Evolutionary conservation across 2,329 filamentous ascomycete species (phyloP).

Genomic region (Exophiala alcalophila): DNA sequence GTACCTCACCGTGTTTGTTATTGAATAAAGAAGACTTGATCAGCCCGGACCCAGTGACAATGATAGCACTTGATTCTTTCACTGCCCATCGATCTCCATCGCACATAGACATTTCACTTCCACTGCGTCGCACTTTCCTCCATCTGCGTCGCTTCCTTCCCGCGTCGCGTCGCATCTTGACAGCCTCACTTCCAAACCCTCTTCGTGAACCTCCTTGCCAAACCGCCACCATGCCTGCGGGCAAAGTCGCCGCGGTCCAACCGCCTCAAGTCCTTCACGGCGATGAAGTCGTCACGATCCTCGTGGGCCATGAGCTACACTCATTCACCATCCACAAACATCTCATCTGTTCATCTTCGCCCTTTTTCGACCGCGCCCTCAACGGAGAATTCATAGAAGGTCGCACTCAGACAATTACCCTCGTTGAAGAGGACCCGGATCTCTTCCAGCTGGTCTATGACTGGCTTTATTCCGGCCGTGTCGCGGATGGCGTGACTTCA

Average conservation of each 20-base stretch:
- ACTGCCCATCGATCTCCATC: too few relatives aligned
- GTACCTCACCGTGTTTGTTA: too few relatives aligned
- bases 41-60: too few relatives aligned
- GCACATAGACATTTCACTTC: too few relatives aligned
- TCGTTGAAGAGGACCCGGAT: conserved; percentile 50
- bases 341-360: conserved; percentile 11
- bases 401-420: conserved; percentile 44
- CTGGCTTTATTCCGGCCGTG: conserved; percentile 47
- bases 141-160: neutral
- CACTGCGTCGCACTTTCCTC: neutral
- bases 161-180: neutral
- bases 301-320: conserved; percentile 10
- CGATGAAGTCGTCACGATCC: conserved; percentile 6
- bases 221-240: conserved; percentile 2
- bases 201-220: neutral
- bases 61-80: too few relatives aligned
- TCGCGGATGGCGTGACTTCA: conserved; percentile 2
- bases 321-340: conserved; percentile 16
- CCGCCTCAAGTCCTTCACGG: conserved; percentile 13
- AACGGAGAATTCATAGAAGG: conserved; percentile 13
- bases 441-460: conserved; percentile 56
- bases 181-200: neutral
- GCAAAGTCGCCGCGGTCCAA: neutral
- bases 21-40: too few relatives aligned
- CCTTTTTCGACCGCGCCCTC: conserved; percentile 9